These are phyloP conservation scores for Podospora pseudoanserina DNA, from an alignment of 495 filamentous ascomycete genomes.

Conservation along the genomic window DNA sequence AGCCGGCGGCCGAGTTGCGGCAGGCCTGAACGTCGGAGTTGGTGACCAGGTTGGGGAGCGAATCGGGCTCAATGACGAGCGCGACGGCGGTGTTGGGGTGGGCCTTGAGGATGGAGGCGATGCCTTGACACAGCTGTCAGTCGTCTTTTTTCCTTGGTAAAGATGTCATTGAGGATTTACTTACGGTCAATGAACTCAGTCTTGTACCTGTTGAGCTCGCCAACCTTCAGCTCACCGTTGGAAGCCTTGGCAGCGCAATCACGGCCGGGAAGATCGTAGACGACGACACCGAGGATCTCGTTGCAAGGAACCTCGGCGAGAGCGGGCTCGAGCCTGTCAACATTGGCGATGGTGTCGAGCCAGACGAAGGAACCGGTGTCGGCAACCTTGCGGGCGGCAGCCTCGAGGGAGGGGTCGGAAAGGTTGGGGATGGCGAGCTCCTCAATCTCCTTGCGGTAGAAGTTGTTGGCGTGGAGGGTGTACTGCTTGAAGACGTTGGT, in stretches of 20 bases:
- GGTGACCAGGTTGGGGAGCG: conserved; percentile 76
- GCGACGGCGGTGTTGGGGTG: conserved; percentile 53
- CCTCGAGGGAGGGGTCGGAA: conserved; percentile 36
- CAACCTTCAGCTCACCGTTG: conserved; percentile 69
- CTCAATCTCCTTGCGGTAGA: conserved; percentile 53
- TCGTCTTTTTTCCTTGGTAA: conserved; percentile 22
- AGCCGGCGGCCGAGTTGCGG: conserved; percentile 57
- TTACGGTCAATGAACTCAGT: conserved; percentile 63
- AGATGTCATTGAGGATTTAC: conserved; percentile 16
- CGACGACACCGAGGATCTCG: conserved; percentile 61
- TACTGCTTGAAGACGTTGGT: conserved; percentile 54
- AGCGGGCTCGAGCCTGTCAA: conserved; percentile 55
- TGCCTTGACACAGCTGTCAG: conserved; percentile 43
- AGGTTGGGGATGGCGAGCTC: conserved; percentile 42
- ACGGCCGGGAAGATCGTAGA: conserved; percentile 75
- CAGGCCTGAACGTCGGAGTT: conserved; percentile 64
- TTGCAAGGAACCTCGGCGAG: conserved; percentile 53
- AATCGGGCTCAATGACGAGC: conserved; percentile 70
- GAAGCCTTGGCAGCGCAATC: conserved; percentile 75
- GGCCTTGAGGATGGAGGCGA: conserved; percentile 53
- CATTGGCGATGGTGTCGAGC: conserved; percentile 61
- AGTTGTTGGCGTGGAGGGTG: conserved; percentile 55
- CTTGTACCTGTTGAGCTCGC: conserved; percentile 63
- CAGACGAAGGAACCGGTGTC: conserved; percentile 67
- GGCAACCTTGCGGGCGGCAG: conserved; percentile 52